Base-by-base conservation (phyloP, 169 alveolate species). In the Eimeria acervulina region DNA sequence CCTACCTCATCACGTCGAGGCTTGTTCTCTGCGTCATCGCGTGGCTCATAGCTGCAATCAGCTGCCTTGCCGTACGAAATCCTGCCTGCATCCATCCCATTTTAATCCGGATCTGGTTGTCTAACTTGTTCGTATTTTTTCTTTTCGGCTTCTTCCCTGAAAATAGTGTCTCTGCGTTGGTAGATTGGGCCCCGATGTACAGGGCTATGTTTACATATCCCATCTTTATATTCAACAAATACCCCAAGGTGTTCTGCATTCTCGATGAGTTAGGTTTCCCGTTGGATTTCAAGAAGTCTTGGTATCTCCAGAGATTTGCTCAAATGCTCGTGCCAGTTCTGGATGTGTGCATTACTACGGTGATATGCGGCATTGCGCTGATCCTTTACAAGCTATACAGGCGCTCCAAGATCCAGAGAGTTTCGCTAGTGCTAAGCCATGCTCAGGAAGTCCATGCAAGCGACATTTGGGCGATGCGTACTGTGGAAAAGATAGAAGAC, bases 391-490 rank as follows among this genome's bases (percentile, higher is more conserved):
- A 90, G 61, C 51, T 95, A 10, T 51, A 89, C 55, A 72, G 84
- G 81, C 61, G 44, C 19, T 63, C 85, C 83, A 52, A 70, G 42
- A 91, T 95, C 42, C 72, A 90, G 63, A n/a, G 95, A 15, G 95
- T 92, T 66, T 31, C 42, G 38, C 59, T 76, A 52, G 97, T 90
- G n/a, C 84, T 95, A 47, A 38, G 68, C 1, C 87, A 84, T 26
- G 97, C 97, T 36, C 70, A 81, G 83, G 95, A 95, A 63, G 95
- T 92, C 42, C 96, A 87, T 51, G 87, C 88, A 40, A 95, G 92
- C 10, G 96, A 95, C 52, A 38, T 83, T 38, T 93, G 95, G 95
- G 92, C 95, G 15, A 70, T 55, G 81, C 70, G 93, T 6, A 95
- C 95, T 8, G 88, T 95, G 66, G 90, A 74, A 19, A 88, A 95